phyloP scores from a whole-genome alignment of 306 rosid species.

The Malus domestica region DNA sequence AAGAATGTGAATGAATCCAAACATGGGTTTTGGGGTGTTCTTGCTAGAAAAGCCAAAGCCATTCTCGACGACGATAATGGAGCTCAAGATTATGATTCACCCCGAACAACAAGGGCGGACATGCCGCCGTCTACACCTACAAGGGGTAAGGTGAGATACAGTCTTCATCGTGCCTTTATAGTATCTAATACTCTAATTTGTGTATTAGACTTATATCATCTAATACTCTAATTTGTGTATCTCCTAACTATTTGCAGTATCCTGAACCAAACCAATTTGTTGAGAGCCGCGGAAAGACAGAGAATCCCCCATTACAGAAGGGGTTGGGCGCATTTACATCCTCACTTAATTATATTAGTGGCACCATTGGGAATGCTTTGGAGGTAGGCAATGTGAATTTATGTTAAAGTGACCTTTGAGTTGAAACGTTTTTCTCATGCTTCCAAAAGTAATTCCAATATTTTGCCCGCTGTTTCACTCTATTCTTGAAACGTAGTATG shows the following conservation, averaged over 20 bases:
- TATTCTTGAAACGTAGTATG: not conserved
- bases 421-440: not conserved
- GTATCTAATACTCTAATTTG: slow-evolving; percentile 13
- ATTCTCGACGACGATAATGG: slow-evolving; percentile 60
- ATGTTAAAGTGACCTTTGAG: slow-evolving; percentile 6
- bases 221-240: slow-evolving; percentile 10
- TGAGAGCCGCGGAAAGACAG: slow-evolving; percentile 52
- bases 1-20: slow-evolving; percentile 66
- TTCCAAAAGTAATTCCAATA: not conserved
- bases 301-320: slow-evolving; percentile 53
- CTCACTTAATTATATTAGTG: slow-evolving; percentile 73
- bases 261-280: slow-evolving; percentile 33
- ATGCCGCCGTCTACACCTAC: slow-evolving; percentile 37
- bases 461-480: not conserved
- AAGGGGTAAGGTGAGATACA: slow-evolving; percentile 57
- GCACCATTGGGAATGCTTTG: slow-evolving; percentile 86
- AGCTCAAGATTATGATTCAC: slow-evolving; percentile 33
- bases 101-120: slow-evolving; percentile 35
- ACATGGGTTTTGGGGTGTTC: slow-evolving; percentile 82
- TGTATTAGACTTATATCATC: slow-evolving; percentile 9
- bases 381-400: slow-evolving; percentile 46
- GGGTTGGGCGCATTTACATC: slow-evolving; percentile 78
- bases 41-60: slow-evolving; percentile 89
- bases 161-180: not conserved
- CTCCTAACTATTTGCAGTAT: slow-evolving; percentile 34